Conservation (phyloP, 192 early-diverging fungal species). For the Coemansia sp. region DNA sequence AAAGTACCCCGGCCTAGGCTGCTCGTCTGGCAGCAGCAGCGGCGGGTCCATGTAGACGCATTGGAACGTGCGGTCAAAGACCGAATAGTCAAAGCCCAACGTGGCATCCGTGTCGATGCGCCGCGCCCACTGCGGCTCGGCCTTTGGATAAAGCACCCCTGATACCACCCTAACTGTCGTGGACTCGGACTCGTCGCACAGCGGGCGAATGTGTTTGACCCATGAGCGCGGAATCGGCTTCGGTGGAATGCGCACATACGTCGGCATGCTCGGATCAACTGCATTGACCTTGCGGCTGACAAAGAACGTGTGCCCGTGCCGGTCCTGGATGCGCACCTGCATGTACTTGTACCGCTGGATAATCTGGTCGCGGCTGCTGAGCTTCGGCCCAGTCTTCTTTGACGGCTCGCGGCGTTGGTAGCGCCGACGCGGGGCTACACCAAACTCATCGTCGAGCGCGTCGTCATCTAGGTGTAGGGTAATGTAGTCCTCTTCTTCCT, state of each 20-base stretch:
- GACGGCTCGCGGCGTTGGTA: conserved; percentile 28
- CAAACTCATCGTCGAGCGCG: conserved; percentile 76
- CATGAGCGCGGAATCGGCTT: conserved; percentile 80
- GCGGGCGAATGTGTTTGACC: conserved; percentile 71
- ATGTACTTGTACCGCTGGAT: conserved; percentile 80
- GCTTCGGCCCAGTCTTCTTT: conserved; percentile 51
- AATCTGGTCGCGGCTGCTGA: conserved; percentile 61
- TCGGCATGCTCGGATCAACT: conserved; percentile 79
- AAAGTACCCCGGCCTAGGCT: conserved; percentile 33
- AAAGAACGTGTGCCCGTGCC: conserved; percentile 77
- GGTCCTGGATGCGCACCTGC: conserved; percentile 82
- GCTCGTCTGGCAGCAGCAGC: conserved; percentile 52
- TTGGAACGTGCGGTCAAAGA: conserved; percentile 69
- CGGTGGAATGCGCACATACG: conserved; percentile 84
- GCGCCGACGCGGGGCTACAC: conserved; percentile 40
- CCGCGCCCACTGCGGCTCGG: conserved; percentile 26
- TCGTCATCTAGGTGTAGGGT: conserved; percentile 66
- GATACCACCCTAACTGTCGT: conserved; percentile 27
- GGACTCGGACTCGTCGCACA: conserved; percentile 28
- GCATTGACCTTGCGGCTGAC: conserved; percentile 80
- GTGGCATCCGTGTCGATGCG: conserved; percentile 24
- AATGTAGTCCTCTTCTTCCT: conserved; percentile 69
- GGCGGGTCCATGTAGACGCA: conserved; percentile 92
- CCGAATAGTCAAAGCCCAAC: conserved; percentile 30
- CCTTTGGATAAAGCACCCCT: conserved; percentile 32